Percentiles rank a stretch among this genome's conserved stretches.
phyloP scores from a whole-genome alignment of 441 rosid species.

The Populus hybrid region DNA sequence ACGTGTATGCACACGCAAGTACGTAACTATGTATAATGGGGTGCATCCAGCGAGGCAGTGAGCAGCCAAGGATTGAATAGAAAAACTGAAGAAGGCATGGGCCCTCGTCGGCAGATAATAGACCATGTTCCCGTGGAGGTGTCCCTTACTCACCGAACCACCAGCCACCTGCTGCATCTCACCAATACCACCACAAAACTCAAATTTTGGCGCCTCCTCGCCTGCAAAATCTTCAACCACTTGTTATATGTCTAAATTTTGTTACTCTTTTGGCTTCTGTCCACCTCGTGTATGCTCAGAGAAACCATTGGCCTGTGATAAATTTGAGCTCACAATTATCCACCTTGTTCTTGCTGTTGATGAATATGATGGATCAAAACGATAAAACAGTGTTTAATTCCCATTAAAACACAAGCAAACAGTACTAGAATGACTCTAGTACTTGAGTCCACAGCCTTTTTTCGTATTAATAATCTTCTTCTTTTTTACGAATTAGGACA shows the following conservation, averaged over 20 bases:
- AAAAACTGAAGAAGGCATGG: not conserved
- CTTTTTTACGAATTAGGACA: too few species aligned
- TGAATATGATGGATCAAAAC: not conserved
- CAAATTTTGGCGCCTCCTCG: not conserved
- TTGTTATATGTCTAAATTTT: not conserved
- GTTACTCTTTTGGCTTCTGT: not conserved
- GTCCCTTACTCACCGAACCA: constrained; percentile 37
- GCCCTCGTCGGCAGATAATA: not conserved
- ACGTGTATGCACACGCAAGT: too few species aligned
- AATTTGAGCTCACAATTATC: not conserved
- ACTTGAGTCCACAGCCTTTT: too few species aligned
- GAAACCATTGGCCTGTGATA: not conserved
- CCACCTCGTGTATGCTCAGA: not conserved
- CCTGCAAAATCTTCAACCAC: not conserved
- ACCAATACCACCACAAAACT: not conserved
- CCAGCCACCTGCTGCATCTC: constrained; percentile 12
- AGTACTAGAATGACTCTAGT: too few species aligned
- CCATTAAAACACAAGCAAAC: not conserved
- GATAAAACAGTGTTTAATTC: not conserved
- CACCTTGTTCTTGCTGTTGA: not conserved
- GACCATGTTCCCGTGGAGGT: constrained; percentile 20
- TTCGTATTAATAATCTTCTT: too few species aligned
- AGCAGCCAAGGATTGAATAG: not conserved
- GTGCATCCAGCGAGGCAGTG: not conserved
- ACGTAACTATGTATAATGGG: too few species aligned